Evolutionary conservation across 306 rosid genomes (phyloP), one percentile per base, ranked within the genome.

Genomic region (Rubus parviflorus): DNA sequence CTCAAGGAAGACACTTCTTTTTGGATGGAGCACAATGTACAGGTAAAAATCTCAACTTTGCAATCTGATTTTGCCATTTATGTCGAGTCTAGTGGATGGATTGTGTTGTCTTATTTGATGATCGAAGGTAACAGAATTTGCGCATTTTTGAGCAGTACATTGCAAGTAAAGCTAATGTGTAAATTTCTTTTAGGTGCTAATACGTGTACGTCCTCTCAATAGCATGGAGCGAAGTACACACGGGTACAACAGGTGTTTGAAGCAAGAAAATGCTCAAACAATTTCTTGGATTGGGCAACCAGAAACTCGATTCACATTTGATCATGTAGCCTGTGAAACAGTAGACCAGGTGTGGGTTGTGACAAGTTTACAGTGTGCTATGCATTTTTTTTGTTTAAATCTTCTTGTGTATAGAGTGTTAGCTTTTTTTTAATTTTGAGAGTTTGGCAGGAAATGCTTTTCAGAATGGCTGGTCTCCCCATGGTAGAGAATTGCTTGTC

Each of bases 401-500:
- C 35, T 16, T 23, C 70, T 66, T 19, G 61, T 38, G 19, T 35
- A 72, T 66, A 48, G 61, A 16, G 30, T 70, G 48, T 74, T 78
- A 43, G 83, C 65, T 74, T 73, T 76, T 14, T 52, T 45, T 51
- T 22, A 74, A 68, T 14, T 35, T 78, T 75, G 23, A 7, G 73
- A 74, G 49, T 81, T 80, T 74, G 58, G 79, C 84, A 92, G 99
- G 97, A 95, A 80, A 90, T 85, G 83, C 88, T 95, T 85, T 95
- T 95, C 82, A 85, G 97, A 85, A 88, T 90, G 97, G 97, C 95
- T 66, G 92, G 96, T 83, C 87, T 95, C 80, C 96, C 99, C 6
- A 95, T 95, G 97, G 97, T 95, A 54, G 99, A 95, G 84, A 95
- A 95, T 78, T 95, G 99, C 83, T 88, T 95, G 64, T 95, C 97